These are phyloP conservation scores for Vickermania ingenoplastis DNA, from an alignment of 208 protist genomes.

Conservation along the genomic window DNA sequence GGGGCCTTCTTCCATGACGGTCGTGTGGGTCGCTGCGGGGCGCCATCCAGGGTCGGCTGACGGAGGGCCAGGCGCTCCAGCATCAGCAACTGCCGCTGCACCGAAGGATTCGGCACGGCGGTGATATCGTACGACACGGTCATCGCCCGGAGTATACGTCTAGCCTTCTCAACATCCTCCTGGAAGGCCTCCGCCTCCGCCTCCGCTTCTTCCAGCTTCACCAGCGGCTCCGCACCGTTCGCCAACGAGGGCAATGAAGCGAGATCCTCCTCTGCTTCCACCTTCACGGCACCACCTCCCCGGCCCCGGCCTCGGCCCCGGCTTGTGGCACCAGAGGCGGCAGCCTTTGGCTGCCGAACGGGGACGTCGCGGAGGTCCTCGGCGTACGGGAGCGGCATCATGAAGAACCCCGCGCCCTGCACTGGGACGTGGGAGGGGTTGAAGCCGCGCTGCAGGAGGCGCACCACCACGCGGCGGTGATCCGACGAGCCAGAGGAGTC, in stretches of 20 bases:
- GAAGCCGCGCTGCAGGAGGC: background rate
- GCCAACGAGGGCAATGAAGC: conserved; percentile 7
- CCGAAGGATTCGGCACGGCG: conserved; percentile 58
- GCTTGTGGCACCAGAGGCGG: background rate
- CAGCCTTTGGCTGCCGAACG: conserved; percentile 4
- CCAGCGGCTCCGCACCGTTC: conserved; percentile 1
- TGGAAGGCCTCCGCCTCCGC: conserved; percentile 6
- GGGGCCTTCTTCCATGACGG: background rate
- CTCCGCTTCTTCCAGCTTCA: conserved; percentile 2
- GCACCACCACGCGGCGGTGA: background rate
- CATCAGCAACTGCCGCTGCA: conserved; percentile 45
- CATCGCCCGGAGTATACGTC: conserved; percentile 36
- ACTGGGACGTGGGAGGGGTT: conserved; percentile 13
- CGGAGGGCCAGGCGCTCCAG: conserved; percentile 41
- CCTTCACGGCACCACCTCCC: background rate
- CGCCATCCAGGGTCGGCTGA: background rate
- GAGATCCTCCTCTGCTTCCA: too few species aligned
- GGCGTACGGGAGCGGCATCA: conserved; percentile 76
- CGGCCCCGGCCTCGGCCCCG: background rate
- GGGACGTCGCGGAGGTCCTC: conserved; percentile 59
- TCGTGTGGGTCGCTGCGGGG: background rate
- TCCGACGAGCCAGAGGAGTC: background rate
- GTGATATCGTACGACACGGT: conserved; percentile 40
- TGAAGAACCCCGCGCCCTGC: conserved; percentile 67
- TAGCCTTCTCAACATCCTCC: conserved; percentile 21